Evolutionary conservation across 352 stramenopile species (phyloP).

Genomic region (Globisporangium mamillatum): DNA sequence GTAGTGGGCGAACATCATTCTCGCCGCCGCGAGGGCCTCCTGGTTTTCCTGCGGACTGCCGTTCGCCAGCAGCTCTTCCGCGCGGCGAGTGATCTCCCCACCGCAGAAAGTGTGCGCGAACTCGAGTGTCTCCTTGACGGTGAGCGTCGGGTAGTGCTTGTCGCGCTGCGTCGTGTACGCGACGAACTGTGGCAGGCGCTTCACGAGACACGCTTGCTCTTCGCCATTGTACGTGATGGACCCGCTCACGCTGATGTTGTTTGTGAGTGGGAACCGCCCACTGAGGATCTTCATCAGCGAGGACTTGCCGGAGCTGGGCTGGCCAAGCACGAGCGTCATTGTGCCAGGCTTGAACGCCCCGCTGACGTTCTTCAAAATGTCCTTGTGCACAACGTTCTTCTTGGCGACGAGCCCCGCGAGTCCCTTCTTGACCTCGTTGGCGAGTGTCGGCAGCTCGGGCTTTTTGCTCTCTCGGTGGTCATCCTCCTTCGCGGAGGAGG

Average conservation of each 20-base stretch:
- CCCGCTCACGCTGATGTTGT: not conserved
- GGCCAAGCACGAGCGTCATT: not conserved
- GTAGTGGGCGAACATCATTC: constrained; percentile 25
- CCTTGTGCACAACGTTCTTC: not conserved
- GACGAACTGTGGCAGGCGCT: constrained; percentile 43
- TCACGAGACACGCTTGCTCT: constrained; percentile 6
- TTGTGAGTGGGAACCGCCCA: not conserved
- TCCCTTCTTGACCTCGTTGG: not conserved
- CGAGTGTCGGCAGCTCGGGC: not conserved
- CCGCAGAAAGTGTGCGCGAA: constrained; percentile 43
- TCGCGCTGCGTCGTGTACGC: constrained; percentile 48
- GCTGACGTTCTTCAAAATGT: not conserved
- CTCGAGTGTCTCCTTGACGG: constrained; percentile 49
- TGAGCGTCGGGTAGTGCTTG: constrained; percentile 47
- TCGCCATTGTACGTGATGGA: not conserved
- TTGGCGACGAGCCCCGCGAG: not conserved
- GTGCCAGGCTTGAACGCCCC: not conserved
- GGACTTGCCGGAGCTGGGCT: not conserved
- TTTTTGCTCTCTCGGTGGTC: not conserved
- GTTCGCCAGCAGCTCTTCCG: not conserved
- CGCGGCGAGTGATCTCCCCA: not conserved
- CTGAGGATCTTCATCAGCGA: not conserved
- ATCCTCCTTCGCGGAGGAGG: not conserved
- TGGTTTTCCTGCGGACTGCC: not conserved
- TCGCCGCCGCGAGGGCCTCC: not conserved